These are phyloP conservation scores for Neofusicoccum cordaticola DNA, from an alignment of 2,329 filamentous ascomycete species.

Conservation along the genomic window DNA sequence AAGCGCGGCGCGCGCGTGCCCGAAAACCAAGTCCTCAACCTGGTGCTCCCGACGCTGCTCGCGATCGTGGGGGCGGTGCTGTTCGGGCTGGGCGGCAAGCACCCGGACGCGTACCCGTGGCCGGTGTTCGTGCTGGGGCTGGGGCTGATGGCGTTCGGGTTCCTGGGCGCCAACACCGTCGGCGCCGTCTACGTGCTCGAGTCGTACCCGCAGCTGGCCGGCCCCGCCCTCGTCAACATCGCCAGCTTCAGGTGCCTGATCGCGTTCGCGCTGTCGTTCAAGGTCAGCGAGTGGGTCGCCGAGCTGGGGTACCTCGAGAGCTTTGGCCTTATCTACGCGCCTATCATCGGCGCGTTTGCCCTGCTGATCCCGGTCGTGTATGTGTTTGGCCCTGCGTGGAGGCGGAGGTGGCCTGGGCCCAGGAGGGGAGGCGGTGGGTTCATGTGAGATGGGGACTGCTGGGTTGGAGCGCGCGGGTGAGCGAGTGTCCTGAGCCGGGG, in stretches of 20 bases:
- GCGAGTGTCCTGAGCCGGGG: neutral
- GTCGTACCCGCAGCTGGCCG: conserved; percentile 31
- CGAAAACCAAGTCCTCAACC: conserved; percentile 29
- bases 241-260: conserved; percentile 30
- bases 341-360: conserved; percentile 24
- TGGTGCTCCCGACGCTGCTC: conserved; percentile 26
- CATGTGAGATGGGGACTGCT: neutral
- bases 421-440: neutral
- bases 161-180: conserved; percentile 30
- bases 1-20: conserved; percentile 26
- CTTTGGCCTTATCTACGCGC: conserved; percentile 28
- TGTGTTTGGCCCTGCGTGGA: conserved; percentile 16
- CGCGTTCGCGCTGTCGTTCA: conserved; percentile 29
- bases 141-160: conserved; percentile 29
- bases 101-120: conserved; percentile 25
- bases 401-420: conserved; percentile 7
- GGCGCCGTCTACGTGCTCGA: conserved; percentile 31
- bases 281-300: conserved; percentile 27
- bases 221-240: conserved; percentile 31
- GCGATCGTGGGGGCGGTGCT: conserved; percentile 26
- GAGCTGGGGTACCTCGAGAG: conserved; percentile 26
- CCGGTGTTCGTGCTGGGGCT: conserved; percentile 26
- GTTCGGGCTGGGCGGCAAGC: conserved; percentile 26
- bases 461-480: neutral
- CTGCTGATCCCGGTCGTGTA: conserved; percentile 28